Evolutionary conservation across 1,284 basidiomycete species (phyloP), one percentile per base, ranked within the genome.

Genomic region (Cryptococcus depauperatus): DNA sequence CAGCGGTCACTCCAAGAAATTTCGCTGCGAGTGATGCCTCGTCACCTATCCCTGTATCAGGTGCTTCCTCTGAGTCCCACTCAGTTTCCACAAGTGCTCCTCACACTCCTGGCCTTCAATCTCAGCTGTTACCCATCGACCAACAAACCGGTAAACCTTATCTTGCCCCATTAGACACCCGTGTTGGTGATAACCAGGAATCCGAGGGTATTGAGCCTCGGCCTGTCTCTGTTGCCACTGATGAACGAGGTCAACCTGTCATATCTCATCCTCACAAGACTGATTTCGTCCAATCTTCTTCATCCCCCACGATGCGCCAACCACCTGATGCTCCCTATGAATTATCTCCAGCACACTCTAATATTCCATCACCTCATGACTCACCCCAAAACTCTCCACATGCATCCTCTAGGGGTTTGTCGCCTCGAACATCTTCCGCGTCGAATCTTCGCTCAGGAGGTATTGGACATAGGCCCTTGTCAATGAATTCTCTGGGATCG

Each of bases 401-500:
- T 32, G 49, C 51, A 10, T 61, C 56, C 4, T 44, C 48, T 30
- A 47, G 52, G 32, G 52, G 54, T 22, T 45, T 50, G 23, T 44
- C 9, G 44, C 48, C 10, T 41, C 42, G 6, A 18, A 22, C 11
- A 32, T 39, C 19, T 6, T 39, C 39, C 32, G 40, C n/a, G 43
- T 38, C 14, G 39, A 46, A 9, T 47, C 48, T 22, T 44, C 50
- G 4, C 43, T 40, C 29, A 16, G 14, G 14, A 26, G 37, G 1
- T 30, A 16, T 28, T 14, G 23, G 34, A 37, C 48, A 25, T 14
- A 16, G 59, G 26, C 55, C 57, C 6, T 38, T 29, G 21, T 56
- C 52, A n/a, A 61, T 64, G 57, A 46, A 49, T 14, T 61, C 59
- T 3, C 37, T 63, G 10, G 50, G 55, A 21, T 58, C 55, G 10